A percentile compares a stretch with the other conserved stretches of the same genome.
These are phyloP conservation scores for Cyclotella sp. DNA, from an alignment of 108 stramenopile species.

Conservation along the genomic window DNA sequence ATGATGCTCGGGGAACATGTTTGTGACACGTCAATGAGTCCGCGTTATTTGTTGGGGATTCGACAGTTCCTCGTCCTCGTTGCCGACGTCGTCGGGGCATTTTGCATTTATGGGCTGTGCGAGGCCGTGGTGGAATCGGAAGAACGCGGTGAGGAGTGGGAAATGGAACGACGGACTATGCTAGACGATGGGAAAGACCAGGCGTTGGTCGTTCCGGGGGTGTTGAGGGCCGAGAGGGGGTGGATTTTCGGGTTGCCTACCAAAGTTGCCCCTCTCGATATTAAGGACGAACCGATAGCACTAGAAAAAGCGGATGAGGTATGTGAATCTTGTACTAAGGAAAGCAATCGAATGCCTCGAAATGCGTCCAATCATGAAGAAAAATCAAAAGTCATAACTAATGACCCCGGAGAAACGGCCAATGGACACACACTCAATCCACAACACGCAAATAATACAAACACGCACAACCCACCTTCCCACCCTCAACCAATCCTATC, in stretches of 20 bases:
- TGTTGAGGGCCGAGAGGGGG: constrained; percentile 44
- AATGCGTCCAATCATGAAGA: not conserved
- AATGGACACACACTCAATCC: too few relatives aligned
- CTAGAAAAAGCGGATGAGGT: not conserved
- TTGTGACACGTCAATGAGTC: not conserved
- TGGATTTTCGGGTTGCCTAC: constrained; percentile 50
- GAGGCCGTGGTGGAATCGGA: constrained; percentile 28
- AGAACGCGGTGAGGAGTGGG: constrained; percentile 24
- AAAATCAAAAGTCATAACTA: not conserved
- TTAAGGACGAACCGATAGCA: not conserved
- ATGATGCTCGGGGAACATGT: constrained; percentile 25
- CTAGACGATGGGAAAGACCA: not conserved
- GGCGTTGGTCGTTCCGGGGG: constrained; percentile 28
- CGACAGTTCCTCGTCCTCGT: constrained; percentile 10
- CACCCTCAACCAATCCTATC: constrained; percentile 19
- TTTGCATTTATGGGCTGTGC: constrained; percentile 27
- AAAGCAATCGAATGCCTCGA: constrained; percentile 1
- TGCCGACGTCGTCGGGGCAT: constrained; percentile 45
- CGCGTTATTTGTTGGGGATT: constrained; percentile 12
- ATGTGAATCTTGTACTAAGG: not conserved
- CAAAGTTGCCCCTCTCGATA: constrained; percentile 8
- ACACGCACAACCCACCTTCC: not conserved
- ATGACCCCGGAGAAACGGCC: not conserved
- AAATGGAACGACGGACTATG: constrained; percentile 28
- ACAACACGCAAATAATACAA: not conserved